Evolutionary conservation across 805 yeast species (phyloP).

Genomic region (Yarrowia deformans): DNA sequence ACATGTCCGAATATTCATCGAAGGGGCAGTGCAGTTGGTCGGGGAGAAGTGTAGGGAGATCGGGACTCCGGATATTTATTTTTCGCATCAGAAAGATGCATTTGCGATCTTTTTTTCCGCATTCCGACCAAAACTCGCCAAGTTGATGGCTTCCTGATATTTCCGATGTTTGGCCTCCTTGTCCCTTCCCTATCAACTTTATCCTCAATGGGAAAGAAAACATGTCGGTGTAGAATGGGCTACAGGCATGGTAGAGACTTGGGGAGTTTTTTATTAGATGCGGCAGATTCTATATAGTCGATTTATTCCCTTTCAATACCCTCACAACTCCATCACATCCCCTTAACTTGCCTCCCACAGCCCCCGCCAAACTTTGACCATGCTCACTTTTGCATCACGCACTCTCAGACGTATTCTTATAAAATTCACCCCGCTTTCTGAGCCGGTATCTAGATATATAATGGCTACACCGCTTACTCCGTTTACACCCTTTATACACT

Average conservation of each 20-base stretch:
- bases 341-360: background rate
- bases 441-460: background rate
- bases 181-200: background rate
- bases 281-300: too few relatives aligned
- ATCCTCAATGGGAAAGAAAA: background rate
- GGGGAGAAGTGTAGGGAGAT: background rate
- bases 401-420: background rate
- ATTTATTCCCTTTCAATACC: background rate
- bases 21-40: background rate
- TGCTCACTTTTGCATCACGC: background rate
- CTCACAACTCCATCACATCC: background rate
- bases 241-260: background rate
- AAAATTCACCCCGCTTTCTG: conserved; percentile 26
- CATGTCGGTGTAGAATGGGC: background rate
- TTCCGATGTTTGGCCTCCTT: background rate
- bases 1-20: conserved; percentile 1
- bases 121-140: background rate
- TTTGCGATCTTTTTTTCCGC: background rate
- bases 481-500: too few relatives aligned
- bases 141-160: background rate
- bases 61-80: too few relatives aligned
- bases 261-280: too few relatives aligned
- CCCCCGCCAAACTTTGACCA: background rate
- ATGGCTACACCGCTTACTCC: background rate
- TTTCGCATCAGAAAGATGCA: background rate